Evolutionary conservation across 345 rosid genomes (phyloP).

Genomic region (Eucalyptus regnans): DNA sequence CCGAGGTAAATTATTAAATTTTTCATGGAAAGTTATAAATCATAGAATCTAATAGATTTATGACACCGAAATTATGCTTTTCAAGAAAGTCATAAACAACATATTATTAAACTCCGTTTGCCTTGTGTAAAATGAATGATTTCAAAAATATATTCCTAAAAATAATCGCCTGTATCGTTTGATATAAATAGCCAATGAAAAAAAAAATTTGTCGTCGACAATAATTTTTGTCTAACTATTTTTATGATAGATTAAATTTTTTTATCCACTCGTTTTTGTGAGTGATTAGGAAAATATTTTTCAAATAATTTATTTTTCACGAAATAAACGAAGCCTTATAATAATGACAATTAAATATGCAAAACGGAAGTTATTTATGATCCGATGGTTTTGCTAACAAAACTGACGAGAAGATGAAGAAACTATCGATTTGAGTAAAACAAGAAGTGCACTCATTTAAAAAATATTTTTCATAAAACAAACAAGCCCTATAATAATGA

Average conservation of each 20-base stretch:
- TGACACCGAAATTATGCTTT: neutral
- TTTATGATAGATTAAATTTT: neutral
- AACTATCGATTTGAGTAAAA: neutral
- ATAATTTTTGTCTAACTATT: too few relatives aligned
- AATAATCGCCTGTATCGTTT: fast-evolving
- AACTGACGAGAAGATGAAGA: neutral
- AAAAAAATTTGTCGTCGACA: too few relatives aligned
- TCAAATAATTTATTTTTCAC: too few relatives aligned
- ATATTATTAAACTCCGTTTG: neutral
- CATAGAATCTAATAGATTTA: neutral
- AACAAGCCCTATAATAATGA: neutral
- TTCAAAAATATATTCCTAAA: neutral
- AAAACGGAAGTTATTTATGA: neutral
- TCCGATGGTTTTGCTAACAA: neutral
- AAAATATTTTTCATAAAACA: too few relatives aligned
- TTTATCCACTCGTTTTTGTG: neutral
- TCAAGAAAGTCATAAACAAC: neutral
- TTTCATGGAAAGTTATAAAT: neutral
- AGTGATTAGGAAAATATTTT: too few relatives aligned
- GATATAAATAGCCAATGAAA: neutral
- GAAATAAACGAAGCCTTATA: too few relatives aligned
- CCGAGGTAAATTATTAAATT: neutral
- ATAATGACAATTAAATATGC: neutral
- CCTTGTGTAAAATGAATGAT: neutral
- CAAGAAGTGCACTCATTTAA: neutral